These are phyloP conservation scores for Haberlea rhodopensis DNA, from an alignment of 257 asterid species.

Conservation along the genomic window DNA sequence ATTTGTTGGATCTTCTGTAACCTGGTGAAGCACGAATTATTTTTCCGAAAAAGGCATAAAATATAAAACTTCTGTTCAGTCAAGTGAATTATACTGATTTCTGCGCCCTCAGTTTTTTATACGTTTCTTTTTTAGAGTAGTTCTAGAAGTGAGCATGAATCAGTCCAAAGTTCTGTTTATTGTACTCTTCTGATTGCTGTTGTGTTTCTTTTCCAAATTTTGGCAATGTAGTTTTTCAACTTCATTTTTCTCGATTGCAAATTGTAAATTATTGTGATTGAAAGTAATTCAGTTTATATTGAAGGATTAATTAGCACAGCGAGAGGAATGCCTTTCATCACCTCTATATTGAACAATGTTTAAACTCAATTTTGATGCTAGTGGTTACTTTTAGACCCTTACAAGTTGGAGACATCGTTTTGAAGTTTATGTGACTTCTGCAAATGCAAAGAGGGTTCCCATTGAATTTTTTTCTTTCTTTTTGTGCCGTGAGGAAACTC, in stretches of 20 bases:
- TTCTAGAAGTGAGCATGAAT: constrained; percentile 12
- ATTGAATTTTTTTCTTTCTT: constrained; percentile 3
- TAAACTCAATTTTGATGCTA: constrained; percentile 2
- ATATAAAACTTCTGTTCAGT: constrained; percentile 5
- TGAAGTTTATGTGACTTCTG: constrained; percentile 4
- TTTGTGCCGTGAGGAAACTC: constrained; percentile 1
- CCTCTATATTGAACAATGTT: background rate
- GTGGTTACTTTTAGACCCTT: constrained; percentile 13
- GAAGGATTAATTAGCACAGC: constrained; percentile 1
- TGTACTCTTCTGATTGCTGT: background rate
- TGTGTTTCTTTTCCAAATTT: background rate
- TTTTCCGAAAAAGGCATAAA: constrained; percentile 1
- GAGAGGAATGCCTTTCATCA: background rate
- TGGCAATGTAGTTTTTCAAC: constrained; percentile 11
- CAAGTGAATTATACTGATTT: constrained; percentile 4
- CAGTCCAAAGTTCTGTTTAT: constrained; percentile 8
- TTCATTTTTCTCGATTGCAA: too few relatives aligned
- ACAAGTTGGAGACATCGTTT: constrained; percentile 5
- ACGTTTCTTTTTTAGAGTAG: constrained; percentile 4
- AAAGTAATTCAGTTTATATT: background rate
- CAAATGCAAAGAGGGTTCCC: background rate
- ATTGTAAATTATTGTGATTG: background rate
- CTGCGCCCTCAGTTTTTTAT: background rate
- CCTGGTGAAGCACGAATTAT: constrained; percentile 7
- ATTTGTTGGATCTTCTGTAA: constrained; percentile 3